Evolutionary conservation across 192 early-diverging fungal species (phyloP).

Genomic region (Rhizophagus sp.): DNA sequence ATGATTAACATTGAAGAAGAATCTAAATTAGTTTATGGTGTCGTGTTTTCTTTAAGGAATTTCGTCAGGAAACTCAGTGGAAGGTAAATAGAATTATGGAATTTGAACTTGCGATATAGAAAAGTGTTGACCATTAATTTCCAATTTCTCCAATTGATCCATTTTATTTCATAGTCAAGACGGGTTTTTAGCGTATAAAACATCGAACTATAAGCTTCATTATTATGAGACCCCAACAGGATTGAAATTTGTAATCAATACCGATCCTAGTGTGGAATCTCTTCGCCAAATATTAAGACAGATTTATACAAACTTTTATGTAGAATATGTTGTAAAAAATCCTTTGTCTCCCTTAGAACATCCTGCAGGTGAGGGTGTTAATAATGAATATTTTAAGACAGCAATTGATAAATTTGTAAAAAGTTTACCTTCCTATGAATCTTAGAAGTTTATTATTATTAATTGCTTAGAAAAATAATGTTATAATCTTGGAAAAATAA

Average conservation of each 20-base stretch:
- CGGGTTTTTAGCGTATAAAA: conserved; percentile 74
- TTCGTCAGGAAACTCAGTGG: conserved; percentile 76
- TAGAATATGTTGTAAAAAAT: conserved; percentile 93
- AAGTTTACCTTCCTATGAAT: conserved; percentile 21
- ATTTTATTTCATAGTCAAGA: conserved; percentile 52
- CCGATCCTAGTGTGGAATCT: conserved; percentile 68
- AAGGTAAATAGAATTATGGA: conserved; percentile 36
- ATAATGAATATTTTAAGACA: conserved; percentile 29
- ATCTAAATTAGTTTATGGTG: conserved; percentile 94
- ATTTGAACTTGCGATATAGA: not conserved
- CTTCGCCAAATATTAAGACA: conserved; percentile 51
- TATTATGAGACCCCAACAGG: conserved; percentile 89
- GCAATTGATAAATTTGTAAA: conserved; percentile 32
- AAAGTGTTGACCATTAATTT: not conserved
- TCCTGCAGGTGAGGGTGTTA: conserved; percentile 29
- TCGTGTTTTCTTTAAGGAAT: conserved; percentile 87
- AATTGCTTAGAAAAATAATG: not conserved
- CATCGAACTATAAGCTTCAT: conserved; percentile 85
- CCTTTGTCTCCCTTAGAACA: conserved; percentile 54
- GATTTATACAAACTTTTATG: conserved; percentile 87
- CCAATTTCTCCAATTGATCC: not conserved
- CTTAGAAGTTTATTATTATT: not conserved
- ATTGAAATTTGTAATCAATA: conserved; percentile 85
- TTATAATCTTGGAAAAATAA: not conserved
- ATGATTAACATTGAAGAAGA: conserved; percentile 75